A percentile compares a stretch with the other conserved stretches of the same genome.
phyloP scores from a whole-genome alignment of 176 grass and related monocot genomes.

The Pontederia paniculata region DNA sequence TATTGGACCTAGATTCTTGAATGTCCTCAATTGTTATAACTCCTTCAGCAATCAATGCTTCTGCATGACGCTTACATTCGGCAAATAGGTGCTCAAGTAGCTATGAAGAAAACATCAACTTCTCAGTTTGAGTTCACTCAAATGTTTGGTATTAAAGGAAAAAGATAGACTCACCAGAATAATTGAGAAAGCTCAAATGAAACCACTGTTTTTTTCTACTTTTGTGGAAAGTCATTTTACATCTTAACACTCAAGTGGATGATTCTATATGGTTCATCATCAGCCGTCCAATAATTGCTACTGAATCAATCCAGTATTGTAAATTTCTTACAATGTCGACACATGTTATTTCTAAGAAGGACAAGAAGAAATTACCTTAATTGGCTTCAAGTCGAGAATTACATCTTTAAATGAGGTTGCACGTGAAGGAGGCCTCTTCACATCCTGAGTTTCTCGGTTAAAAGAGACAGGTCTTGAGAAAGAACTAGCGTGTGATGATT shows the following conservation, averaged over 20 bases:
- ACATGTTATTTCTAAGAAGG: neutral
- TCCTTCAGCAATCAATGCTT: constrained; percentile 56
- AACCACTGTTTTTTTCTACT: too few species aligned
- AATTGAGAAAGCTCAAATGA: too few species aligned
- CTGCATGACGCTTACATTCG: constrained; percentile 59
- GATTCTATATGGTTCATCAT: too few species aligned
- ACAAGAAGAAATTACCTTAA: constrained; percentile 50
- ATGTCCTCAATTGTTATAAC: constrained; percentile 67
- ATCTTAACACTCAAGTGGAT: too few species aligned
- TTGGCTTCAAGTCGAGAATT: constrained; percentile 69
- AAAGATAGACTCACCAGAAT: too few species aligned
- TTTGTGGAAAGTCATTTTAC: too few species aligned
- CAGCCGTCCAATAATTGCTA: neutral
- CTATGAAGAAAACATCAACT: constrained; percentile 26
- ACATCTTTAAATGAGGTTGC: constrained; percentile 74
- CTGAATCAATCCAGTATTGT: neutral
- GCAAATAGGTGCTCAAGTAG: constrained; percentile 66
- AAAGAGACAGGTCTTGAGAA: constrained; percentile 52
- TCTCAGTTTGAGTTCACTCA: constrained; percentile 7
- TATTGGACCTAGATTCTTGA: constrained; percentile 69
- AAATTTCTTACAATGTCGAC: neutral
- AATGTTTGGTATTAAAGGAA: too few species aligned
- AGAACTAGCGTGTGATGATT: constrained; percentile 17
- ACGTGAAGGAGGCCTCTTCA: constrained; percentile 46
- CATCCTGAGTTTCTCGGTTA: constrained; percentile 41